Evolutionary conservation across 2,329 filamentous ascomycete genomes (phyloP).

Genomic region (Aspergillus ochraceoroseus): DNA sequence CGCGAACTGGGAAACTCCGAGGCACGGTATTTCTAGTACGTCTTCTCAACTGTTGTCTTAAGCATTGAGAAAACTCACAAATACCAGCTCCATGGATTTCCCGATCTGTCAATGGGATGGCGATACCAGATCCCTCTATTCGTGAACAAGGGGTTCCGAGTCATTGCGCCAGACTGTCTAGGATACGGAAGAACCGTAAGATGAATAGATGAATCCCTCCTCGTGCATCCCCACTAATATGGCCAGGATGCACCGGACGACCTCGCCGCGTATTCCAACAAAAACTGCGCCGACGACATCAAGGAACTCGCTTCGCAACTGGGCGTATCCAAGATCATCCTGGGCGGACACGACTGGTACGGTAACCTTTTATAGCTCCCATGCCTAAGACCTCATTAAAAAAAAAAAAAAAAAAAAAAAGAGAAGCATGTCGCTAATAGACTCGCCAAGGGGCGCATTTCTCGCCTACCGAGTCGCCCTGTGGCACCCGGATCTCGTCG

Average conservation of each 20-base stretch:
- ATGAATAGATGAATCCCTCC: neutral
- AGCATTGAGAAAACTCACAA: neutral
- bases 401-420: too few species aligned
- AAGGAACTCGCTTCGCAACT: conserved; percentile 62
- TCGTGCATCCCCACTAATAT: conserved; percentile 30
- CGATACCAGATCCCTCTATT: conserved; percentile 80
- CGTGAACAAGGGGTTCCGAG: conserved; percentile 64
- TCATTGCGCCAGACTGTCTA: conserved; percentile 79
- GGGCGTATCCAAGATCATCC: conserved; percentile 58
- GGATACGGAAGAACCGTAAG: conserved; percentile 72
- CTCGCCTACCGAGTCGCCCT: conserved; percentile 70
- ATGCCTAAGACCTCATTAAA: too few species aligned
- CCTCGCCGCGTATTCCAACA: conserved; percentile 62
- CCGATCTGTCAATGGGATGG: conserved; percentile 81
- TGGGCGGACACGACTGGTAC: conserved; percentile 85
- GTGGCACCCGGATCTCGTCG: conserved; percentile 67
- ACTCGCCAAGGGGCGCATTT: conserved; percentile 61
- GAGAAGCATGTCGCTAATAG: too few species aligned
- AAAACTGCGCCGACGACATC: conserved; percentile 69
- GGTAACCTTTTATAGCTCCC: neutral
- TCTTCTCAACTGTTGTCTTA: neutral
- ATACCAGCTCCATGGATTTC: conserved; percentile 67
- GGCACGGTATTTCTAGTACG: conserved; percentile 53
- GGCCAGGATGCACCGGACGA: conserved; percentile 56
- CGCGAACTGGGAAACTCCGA: conserved; percentile 41